Evolutionary conservation across 164 flowering plant species (phyloP).

Genomic region (Nelumbo lutea): DNA sequence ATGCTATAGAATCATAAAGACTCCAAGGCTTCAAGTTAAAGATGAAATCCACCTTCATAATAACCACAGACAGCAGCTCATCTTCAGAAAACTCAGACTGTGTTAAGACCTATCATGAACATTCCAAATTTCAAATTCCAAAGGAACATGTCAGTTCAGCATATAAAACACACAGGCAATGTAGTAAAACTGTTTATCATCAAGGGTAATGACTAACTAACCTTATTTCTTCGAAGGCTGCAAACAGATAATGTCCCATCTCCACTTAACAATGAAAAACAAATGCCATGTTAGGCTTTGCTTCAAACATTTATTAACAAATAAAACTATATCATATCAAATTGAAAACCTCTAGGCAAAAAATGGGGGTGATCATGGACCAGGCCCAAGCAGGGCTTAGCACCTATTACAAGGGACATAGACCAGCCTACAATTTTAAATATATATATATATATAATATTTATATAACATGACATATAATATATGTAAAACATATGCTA

Average conservation of each 20-base stretch:
- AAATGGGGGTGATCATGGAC: not conserved
- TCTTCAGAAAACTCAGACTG: constrained; percentile 94
- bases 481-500: no score
- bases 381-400: no score
- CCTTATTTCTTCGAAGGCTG: constrained; percentile 81
- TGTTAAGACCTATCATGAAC: constrained; percentile 49
- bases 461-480: no score
- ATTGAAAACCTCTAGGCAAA: not conserved
- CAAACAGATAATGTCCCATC: constrained; percentile 95
- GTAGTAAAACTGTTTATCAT: not conserved
- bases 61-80: constrained; percentile 76
- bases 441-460: no score
- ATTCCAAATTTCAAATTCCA: not conserved
- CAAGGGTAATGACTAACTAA: constrained; percentile 11
- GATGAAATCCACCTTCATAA: constrained; percentile 72
- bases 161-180: not conserved
- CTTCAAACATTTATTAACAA: not conserved
- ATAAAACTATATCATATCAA: not conserved
- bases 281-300: constrained; percentile 5
- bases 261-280: constrained; percentile 49
- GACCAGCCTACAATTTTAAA: no score
- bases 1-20: not conserved
- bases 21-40: not conserved
- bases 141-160: not conserved
- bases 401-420: no score